Percentiles rank a stretch among this genome's conserved stretches.
Conservation (phyloP, 805 yeast genomes). For the Metschnikowia bowlesiae region DNA sequence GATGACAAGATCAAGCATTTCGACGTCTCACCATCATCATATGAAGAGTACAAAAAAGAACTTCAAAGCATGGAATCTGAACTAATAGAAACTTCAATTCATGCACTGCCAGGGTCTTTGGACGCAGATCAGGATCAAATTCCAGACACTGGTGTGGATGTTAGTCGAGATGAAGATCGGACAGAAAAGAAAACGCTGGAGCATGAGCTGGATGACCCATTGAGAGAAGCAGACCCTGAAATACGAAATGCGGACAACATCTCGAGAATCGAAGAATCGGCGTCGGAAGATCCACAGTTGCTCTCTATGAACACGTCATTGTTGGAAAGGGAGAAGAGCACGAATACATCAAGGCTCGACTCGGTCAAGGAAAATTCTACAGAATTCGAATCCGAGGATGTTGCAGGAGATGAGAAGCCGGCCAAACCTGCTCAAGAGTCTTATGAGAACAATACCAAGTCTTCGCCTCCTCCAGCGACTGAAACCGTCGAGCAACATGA, state of each 20-base stretch:
- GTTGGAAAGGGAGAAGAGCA: background rate
- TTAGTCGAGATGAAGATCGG: background rate
- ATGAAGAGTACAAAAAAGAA: conserved; percentile 13
- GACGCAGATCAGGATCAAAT: background rate
- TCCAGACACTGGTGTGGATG: background rate
- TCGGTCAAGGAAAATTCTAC: background rate
- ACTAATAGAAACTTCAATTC: conserved; percentile 3
- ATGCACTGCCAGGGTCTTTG: background rate
- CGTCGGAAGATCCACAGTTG: background rate
- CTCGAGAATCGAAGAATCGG: background rate
- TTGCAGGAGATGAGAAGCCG: background rate
- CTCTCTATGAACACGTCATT: background rate
- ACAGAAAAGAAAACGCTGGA: background rate
- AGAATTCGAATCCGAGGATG: background rate
- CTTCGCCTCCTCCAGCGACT: background rate
- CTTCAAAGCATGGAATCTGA: conserved; percentile 10
- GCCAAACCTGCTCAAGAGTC: background rate
- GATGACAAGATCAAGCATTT: background rate
- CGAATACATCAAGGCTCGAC: background rate
- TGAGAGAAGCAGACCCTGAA: background rate
- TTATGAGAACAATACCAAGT: background rate
- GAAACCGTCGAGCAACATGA: background rate
- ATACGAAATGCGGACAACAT: background rate
- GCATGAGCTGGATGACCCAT: background rate
- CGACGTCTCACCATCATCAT: conserved; percentile 13